Evolutionary conservation across 495 filamentous ascomycete genomes (phyloP), one percentile per base, ranked within the genome.

Genomic region (Talaromyces nanjingensis): DNA sequence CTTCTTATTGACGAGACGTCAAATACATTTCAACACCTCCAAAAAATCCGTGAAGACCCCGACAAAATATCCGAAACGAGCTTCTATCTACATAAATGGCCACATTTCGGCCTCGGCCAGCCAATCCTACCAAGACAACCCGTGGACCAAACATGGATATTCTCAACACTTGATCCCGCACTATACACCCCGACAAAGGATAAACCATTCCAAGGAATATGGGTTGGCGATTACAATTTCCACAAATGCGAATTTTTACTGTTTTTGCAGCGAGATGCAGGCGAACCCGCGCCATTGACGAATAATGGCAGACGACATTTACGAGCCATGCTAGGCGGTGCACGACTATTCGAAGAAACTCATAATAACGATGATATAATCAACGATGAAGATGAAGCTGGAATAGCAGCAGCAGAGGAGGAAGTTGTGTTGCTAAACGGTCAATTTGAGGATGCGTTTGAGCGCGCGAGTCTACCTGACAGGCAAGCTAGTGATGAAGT

Each of bases 181-280:
- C 70, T 86, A 24, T 97, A 94, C 69, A 92, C 86, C 0, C 91
- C 92, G 0, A 93, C 91, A 0, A 71, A 73, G n/a, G 78, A 86
- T 47, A 91, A 91, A 71, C 93, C 91, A 1, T 96, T 84, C 69
- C 87, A 90, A 65, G 93, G 93, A 0, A 89, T 98, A 24, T 98
- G 91, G 90, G 89, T 93, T 9, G 93, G 93, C 4, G 92, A 97
- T 69, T 97, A 96, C 69, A 87, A 86, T 12, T 86, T 83, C 0
- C 92, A 98, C 69, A 91, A 92, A 2, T 96, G 90, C 73, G 93
- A 98, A 71, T 96, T 96, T 65, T 70, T 97, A 9, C 77, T 93
- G 4, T 79, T 98, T 39, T 72, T 89, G 62, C 93, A 98, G 72
- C 81, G 81, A 16, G 87, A 90, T 37, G 70, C 58, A 2, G 55